Base-by-base conservation (phyloP, 23 red algal genomes). In the Agarophyton chilense region DNA sequence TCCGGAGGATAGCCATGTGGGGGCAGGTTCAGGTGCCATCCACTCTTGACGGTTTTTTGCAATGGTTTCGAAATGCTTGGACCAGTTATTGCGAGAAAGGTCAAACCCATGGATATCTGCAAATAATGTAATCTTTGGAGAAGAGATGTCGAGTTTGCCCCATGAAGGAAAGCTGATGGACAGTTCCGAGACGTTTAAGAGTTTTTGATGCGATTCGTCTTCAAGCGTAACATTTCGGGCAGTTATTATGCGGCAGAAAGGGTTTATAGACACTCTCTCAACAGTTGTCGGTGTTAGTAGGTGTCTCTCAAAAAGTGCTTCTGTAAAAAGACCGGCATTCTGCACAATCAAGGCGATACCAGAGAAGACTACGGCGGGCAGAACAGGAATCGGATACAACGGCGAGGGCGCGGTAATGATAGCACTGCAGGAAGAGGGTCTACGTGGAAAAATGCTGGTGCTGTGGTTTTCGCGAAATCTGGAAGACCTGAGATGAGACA, bases 301-400 rank as follows among this genome's bases (percentile, higher is more conserved):
- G 47, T 74, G 68, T 49, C 68, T 47, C 21, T 47, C 68, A 74
- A 74, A 39, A 24, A 74, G 68, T 8, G 68, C 68, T 74, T 74
- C 68, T 6, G 68, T 74, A 3, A 74, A 39, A 7, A 74, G 41
- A 74, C 47, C 4, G 40, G 38, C 68, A 47, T 74, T 74, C 41
- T 49, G 68, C 68, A 74, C 2, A 47, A 74, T 74, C 36, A 74
- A 33, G 47, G 41, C 68, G 40, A 29, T 33, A 4, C 68, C 68
- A 21, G 68, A 74, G 41, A 74, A 74, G 41, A 74, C 68, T 49
- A 74, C 47, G 68, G 68, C 68, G 43, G 68, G 68, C 47, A 74
- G 7, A 74, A 74, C 68, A 28, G 13, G 68, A 74, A 74, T 49
- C 25, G 68, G 39, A 39, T 49, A 74, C 1, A 74, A 6, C 41